Evolutionary conservation across 352 stramenopile genomes (phyloP), one percentile per base, ranked within the genome.

Genomic region (Globisporangium parvum): DNA sequence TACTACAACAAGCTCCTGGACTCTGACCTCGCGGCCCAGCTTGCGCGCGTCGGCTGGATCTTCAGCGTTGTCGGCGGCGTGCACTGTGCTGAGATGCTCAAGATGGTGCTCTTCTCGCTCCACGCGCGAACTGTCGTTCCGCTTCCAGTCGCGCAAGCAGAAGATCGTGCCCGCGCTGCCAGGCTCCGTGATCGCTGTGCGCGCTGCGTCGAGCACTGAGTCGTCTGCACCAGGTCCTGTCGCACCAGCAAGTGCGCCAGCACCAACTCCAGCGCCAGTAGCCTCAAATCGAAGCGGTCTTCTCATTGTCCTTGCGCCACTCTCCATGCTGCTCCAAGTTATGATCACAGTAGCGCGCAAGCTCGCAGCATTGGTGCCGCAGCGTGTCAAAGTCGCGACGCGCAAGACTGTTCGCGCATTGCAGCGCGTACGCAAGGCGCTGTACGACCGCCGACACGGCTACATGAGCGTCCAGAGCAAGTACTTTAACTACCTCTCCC

Each of bases 1-100:
- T 73, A 76, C 57, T 76, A 71, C 62, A 73, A 73, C 68, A 76
- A 73, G 42, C 62, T 76, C n/a, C 56, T 76, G 2, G 62, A 44
- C n/a, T 71, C 68, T 17, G 60, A 52, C 33, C 65, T 76, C 4
- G 47, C 47, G 14, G 49, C 60, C 1, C 28, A 65, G 40, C 69
- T 75, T 55, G 55, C 44, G 6, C 47, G 56, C 2, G 48, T 63
- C 26, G 62, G 68, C 23, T 76, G 62, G 55, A 28, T 68, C n/a
- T 73, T 73, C 39, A 55, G 63, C 6, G 44, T 58, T 31, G 60
- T 53, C 9, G 62, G 57, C 2, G 59, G 37, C 12, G 35, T 70
- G 10, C 65, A 76, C 44, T 63, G 57, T 46, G 55, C 70, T 2
- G 65, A 73, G 47, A 67, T 75, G 33, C 28, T 63, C 41, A 63